phyloP scores from a whole-genome alignment of 176 grass and related monocot species.

The Tillandsia fasciculata region DNA sequence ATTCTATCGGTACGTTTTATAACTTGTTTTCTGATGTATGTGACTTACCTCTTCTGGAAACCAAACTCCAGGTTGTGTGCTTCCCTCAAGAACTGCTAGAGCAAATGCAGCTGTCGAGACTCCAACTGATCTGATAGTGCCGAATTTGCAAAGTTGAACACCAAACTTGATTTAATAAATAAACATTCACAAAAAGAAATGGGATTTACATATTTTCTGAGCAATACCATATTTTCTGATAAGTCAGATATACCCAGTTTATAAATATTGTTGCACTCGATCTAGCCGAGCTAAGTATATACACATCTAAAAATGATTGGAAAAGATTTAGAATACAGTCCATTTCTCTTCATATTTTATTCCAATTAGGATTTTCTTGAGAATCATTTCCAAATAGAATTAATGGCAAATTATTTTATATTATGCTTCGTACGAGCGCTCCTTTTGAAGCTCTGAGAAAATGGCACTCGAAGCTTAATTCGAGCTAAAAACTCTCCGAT shows the following conservation, averaged over 20 bases:
- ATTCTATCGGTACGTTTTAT: not conserved
- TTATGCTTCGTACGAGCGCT: not conserved
- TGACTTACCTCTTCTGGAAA: slow-evolving; percentile 68
- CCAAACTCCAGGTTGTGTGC: slow-evolving; percentile 65
- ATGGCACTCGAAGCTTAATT: too few species aligned
- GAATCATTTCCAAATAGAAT: not conserved
- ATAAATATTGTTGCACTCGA: not conserved
- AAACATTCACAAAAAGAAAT: not conserved
- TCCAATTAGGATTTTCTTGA: too few species aligned
- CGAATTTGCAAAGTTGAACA: not conserved
- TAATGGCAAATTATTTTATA: not conserved
- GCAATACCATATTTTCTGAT: not conserved
- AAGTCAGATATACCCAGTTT: not conserved
- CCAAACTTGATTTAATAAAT: not conserved
- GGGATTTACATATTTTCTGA: not conserved
- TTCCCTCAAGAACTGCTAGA: slow-evolving; percentile 63
- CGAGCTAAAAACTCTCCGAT: too few species aligned
- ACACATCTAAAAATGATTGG: not conserved
- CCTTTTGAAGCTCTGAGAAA: too few species aligned
- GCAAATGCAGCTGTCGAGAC: slow-evolving; percentile 42
- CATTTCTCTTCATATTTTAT: not conserved
- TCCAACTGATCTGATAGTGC: slow-evolving; percentile 10
- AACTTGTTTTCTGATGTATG: not conserved
- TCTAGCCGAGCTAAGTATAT: not conserved
- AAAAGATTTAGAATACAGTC: not conserved